These are phyloP conservation scores for Fragosphaeria purpurea DNA, from an alignment of 2,329 filamentous ascomycete genomes.

Conservation along the genomic window DNA sequence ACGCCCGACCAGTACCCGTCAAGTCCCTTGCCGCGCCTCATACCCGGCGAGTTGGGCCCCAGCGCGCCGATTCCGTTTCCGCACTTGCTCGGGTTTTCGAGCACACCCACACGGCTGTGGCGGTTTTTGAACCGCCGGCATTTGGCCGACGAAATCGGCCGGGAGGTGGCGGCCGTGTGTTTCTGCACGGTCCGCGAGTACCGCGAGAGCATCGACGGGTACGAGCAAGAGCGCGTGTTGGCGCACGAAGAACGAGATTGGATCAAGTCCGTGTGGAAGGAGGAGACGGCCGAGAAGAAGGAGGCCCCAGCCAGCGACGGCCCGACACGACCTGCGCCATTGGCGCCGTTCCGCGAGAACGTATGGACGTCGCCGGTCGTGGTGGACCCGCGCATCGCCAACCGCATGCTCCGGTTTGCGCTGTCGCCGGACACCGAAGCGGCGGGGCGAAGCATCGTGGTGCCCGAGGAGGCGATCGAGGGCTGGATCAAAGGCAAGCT, in stretches of 20 bases:
- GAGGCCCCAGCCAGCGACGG: slow-evolving; percentile 3
- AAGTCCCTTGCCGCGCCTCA: slow-evolving; percentile 51
- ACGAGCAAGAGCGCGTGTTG: slow-evolving; percentile 57
- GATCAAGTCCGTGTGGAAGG: slow-evolving; percentile 68
- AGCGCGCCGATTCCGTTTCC: slow-evolving; percentile 67
- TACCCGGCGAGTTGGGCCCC: slow-evolving; percentile 64
- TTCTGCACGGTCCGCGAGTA: slow-evolving; percentile 49
- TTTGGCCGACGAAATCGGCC: slow-evolving; percentile 80
- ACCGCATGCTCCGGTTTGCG: slow-evolving; percentile 72
- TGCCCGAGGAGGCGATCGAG: slow-evolving; percentile 59
- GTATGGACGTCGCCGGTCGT: slow-evolving; percentile 69
- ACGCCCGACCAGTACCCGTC: slow-evolving; percentile 59
- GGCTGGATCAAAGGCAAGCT: slow-evolving; percentile 56
- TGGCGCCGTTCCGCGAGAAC: slow-evolving; percentile 45
- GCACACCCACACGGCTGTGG: slow-evolving; percentile 76
- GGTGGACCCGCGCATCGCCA: slow-evolving; percentile 63
- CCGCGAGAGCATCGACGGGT: slow-evolving; percentile 28
- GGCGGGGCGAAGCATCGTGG: slow-evolving; percentile 49
- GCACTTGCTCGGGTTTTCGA: slow-evolving; percentile 84
- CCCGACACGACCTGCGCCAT: neutral
- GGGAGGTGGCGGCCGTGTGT: slow-evolving; percentile 77
- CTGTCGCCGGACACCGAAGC: slow-evolving; percentile 60
- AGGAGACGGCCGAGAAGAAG: slow-evolving; percentile 24
- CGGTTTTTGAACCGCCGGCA: slow-evolving; percentile 78
- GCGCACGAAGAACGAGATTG: slow-evolving; percentile 67